phyloP scores from a whole-genome alignment of 495 filamentous ascomycete species.

The Neurospora sp. region DNA sequence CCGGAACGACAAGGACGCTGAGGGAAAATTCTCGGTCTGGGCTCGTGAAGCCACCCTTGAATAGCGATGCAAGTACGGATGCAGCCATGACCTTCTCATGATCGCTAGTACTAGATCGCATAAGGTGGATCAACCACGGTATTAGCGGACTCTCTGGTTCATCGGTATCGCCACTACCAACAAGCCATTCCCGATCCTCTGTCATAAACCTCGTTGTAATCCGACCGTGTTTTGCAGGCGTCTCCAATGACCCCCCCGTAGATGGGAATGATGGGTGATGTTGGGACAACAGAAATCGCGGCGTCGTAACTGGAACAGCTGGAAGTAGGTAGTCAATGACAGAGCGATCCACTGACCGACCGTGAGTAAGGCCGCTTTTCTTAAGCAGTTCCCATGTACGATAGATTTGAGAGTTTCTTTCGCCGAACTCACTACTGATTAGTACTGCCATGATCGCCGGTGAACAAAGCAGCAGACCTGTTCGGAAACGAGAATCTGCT shows the following conservation, averaged over 20 bases:
- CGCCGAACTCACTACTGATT: slow-evolving; percentile 30
- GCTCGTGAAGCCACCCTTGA: slow-evolving; percentile 55
- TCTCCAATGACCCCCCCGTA: slow-evolving; percentile 34
- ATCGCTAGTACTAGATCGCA: slow-evolving; percentile 47
- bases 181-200: slow-evolving; percentile 4
- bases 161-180: slow-evolving; percentile 30
- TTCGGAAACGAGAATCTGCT: slow-evolving; percentile 65
- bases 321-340: slow-evolving; percentile 55
- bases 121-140: slow-evolving; percentile 68
- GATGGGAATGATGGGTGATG: slow-evolving; percentile 45
- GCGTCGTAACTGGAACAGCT: slow-evolving; percentile 21
- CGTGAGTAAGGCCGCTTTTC: slow-evolving; percentile 15
- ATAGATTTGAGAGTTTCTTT: slow-evolving; percentile 9
- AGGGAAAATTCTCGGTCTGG: slow-evolving; percentile 51
- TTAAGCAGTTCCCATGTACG: slow-evolving; percentile 29
- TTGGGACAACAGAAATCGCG: slow-evolving; percentile 3
- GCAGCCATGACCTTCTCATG: slow-evolving; percentile 68
- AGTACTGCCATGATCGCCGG: slow-evolving; percentile 66
- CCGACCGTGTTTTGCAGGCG: slow-evolving; percentile 18
- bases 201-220: background rate
- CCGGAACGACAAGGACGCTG: slow-evolving; percentile 58
- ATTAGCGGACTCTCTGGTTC: slow-evolving; percentile 72
- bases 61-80: slow-evolving; percentile 65
- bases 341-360: slow-evolving; percentile 23
- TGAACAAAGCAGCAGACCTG: slow-evolving; percentile 68